Evolutionary conservation across 306 rosid species (phyloP), one percentile per base, ranked within the genome.

Genomic region (Spatholobus suberectus): DNA sequence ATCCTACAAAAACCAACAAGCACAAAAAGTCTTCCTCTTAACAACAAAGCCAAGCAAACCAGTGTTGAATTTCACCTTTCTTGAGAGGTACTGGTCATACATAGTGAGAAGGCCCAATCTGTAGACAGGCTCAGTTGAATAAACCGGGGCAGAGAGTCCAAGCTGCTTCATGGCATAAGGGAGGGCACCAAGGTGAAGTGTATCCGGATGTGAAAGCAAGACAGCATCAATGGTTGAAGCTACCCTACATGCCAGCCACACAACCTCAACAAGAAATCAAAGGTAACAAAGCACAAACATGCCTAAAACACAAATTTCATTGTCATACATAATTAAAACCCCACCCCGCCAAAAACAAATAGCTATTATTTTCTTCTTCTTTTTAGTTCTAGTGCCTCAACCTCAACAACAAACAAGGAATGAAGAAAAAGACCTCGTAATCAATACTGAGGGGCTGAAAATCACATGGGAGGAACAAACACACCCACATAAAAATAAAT

Each of bases 131-230:
- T 93, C 99, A 3, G 99, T 96, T 5, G 97, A 88, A 82, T 52
- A 96, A 54, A 96, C 89, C 4, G 91, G 92, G 24, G 98, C 97
- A 67, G 94, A 80, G 51, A 96, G 97, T 67, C 97, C 98, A 78
- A 96, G 86, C 37, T 93, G 90, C 76, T 91, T 96, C 87, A 89
- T 83, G 70, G 99, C 98, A 83, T 91, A 93, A 1, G 98, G 97
- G 23, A 96, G 92, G 1, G 97, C 98, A 66, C 98, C 99, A 49
- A 96, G 96, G 89, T 96, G 99, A 78, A 96, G 98, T 1, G 98
- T 96, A 68, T 96, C 99, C 0, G 96, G 82, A 69, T 96, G 95
- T 13, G 99, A 96, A 52, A 96, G 84, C 76, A 96, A 79, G 12
- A 96, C 99, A 14, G 99, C 96, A 83, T 96, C 99, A 26, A 93